Evolutionary conservation across 768 basidiomycete genomes (phyloP), one percentile per base, ranked within the genome.

Genomic region (Serendipita sp.): DNA sequence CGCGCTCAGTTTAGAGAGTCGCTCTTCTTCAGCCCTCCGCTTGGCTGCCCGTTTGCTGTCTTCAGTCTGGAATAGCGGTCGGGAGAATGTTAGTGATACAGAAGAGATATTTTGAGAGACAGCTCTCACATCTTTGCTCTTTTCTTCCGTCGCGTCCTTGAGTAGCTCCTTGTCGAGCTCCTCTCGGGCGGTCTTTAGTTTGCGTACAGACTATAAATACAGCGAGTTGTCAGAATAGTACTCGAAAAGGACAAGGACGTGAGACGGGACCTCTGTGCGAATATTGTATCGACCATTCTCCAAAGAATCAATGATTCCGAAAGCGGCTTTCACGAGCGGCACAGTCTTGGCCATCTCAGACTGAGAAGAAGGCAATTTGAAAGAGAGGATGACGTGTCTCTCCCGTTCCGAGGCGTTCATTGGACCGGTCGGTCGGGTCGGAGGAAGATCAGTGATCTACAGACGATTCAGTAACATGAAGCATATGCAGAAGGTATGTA

Each of bases 401-500:
- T 83, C 78, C 66, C 81, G 80, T 47, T 82, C 73, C 56, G 77
- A 73, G 44, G 81, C 72, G 3, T 80, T 70, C 47, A 85, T 66
- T 0, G 83, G 80, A 2, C 75, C 72, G 0, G 70, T 66, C 0
- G 93, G 93, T 64, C 88, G 84, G 28, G 79, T 78, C 63, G 84
- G 78, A 5, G 92, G 89, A 70, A 91, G 89, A 76, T 96, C 93
- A 30, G 92, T 91, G 64, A 92, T 81, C 83, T 85, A 68, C 5
- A 46, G 35, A 56, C 38, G 51, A 65, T 64, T 16, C 35, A 63
- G 60, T 64, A 46, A 52, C 54, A 58, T 60, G 56, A 65, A 65
- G 35, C 52, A 30, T 48, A 34, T 32, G 10, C n/a, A 44, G 41
- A 44, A 41, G 28, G 63, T 67, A 47, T 18, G 18, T 18, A 47